phyloP scores from a whole-genome alignment of 176 grass and related monocot species.

The Pontederia paniculata region DNA sequence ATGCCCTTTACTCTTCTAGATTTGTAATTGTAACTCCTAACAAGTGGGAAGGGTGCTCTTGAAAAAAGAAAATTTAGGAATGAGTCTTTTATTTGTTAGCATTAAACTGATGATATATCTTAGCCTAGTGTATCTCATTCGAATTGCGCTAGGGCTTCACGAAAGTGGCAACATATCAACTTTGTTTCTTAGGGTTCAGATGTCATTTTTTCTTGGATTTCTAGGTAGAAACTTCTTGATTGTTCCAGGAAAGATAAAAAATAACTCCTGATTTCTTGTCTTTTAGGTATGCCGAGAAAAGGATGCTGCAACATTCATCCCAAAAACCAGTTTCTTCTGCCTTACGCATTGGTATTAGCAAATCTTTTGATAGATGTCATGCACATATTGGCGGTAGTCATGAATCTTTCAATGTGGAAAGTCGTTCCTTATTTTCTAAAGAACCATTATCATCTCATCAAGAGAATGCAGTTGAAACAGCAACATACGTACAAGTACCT shows the following conservation, averaged over 20 bases:
- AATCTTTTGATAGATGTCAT: conserved; percentile 21
- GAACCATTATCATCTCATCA: conserved; percentile 17
- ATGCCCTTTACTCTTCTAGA: too few species aligned
- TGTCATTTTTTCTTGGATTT: conserved; percentile 5
- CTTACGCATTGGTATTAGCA: conserved; percentile 14
- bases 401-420: conserved; percentile 14
- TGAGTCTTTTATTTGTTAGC: too few species aligned
- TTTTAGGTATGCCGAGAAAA: conserved; percentile 70
- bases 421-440: conserved; percentile 20
- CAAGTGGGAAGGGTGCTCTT: too few species aligned
- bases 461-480: conserved; percentile 22
- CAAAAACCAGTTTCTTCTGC: conserved; percentile 29
- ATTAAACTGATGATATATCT: too few species aligned
- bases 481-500: conserved; percentile 23
- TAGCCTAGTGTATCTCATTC: too few species aligned
- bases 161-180: too few species aligned
- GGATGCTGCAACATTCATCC: conserved; percentile 33
- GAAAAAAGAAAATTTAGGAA: too few species aligned
- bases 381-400: not conserved
- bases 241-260: conserved; percentile 16
- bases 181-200: too few species aligned
- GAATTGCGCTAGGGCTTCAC: too few species aligned
- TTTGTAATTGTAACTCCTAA: too few species aligned
- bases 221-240: conserved; percentile 15
- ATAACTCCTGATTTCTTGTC: not conserved